These are phyloP conservation scores for Colletotrichum falcatum DNA, from an alignment of 2,329 filamentous ascomycete genomes.

Conservation along the genomic window DNA sequence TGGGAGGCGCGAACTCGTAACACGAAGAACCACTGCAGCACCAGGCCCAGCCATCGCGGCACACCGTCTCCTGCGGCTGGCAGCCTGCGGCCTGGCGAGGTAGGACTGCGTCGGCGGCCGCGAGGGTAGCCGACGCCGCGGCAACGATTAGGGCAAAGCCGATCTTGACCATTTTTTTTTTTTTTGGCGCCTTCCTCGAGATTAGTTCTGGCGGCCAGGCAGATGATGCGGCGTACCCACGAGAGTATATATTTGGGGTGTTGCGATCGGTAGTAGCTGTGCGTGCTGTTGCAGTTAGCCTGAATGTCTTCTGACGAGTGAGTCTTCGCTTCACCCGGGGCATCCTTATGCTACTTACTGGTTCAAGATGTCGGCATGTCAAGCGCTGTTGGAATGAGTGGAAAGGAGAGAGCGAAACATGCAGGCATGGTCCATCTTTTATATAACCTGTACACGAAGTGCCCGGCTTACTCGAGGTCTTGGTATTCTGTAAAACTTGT, in stretches of 20 bases:
- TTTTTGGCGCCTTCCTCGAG: background rate
- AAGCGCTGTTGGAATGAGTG: too few relatives aligned
- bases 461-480: background rate
- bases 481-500: conserved; percentile 17
- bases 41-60: conserved; percentile 31
- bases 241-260: too few relatives aligned
- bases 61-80: conserved; percentile 16
- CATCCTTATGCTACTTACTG: background rate
- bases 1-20: conserved; percentile 29
- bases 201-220: background rate
- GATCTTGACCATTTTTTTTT: conserved; percentile 24
- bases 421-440: background rate
- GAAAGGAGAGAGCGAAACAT: background rate
- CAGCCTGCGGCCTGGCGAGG: conserved; percentile 23
- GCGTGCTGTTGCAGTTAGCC: background rate
- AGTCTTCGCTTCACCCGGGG: background rate
- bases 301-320: background rate
- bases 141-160: background rate
- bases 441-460: background rate
- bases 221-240: too few relatives aligned
- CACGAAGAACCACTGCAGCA: conserved; percentile 10
- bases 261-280: too few relatives aligned
- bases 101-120: conserved; percentile 6
- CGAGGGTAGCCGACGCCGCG: background rate
- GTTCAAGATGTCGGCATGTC: fast-evolving